These are phyloP conservation scores for Vitis vinifera DNA, from an alignment of 164 flowering plant genomes.

Conservation along the genomic window ASM3070453v1 NC_081808.1:21995001-21995500, in stretches of 20 bases:
- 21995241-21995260: background rate
- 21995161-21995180: too few species aligned
- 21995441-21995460: slow-evolving; percentile 45
- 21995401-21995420: background rate
- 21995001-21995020: too few species aligned
- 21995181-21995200: too few species aligned
- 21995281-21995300: background rate
- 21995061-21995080: too few species aligned
- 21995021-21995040: too few species aligned
- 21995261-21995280: background rate
- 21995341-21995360: slow-evolving; percentile 1
- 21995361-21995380: background rate
- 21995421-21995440: slow-evolving; percentile 1
- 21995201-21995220: background rate
- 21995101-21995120: too few species aligned
- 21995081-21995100: too few species aligned
- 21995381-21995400: background rate
- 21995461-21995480: slow-evolving; percentile 96
- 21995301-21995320: too few species aligned
- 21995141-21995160: too few species aligned
- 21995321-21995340: too few species aligned
- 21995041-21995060: too few species aligned
- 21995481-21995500: slow-evolving; percentile 89
- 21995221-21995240: background rate
- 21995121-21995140: too few species aligned